These are phyloP conservation scores for Globisporangium acanthophoron DNA, from an alignment of 352 stramenopile species.

Conservation along the genomic window DNA sequence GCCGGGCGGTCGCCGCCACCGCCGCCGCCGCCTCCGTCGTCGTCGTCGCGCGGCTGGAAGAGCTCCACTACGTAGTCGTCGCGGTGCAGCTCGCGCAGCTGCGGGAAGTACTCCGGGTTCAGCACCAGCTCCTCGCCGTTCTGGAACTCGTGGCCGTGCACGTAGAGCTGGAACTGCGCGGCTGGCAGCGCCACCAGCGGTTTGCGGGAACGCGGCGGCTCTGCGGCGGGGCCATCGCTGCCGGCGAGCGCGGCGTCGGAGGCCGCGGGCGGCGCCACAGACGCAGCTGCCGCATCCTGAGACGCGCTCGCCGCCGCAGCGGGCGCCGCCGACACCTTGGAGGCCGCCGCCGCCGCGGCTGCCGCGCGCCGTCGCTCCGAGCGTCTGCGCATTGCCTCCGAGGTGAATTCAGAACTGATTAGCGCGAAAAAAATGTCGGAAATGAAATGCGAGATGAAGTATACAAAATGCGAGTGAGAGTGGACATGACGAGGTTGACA, in stretches of 20 bases:
- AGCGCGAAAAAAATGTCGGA: too few relatives aligned
- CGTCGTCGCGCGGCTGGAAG: constrained; percentile 40
- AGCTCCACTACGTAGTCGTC: constrained; percentile 82
- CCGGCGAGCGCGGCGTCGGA: not conserved
- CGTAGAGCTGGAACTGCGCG: constrained; percentile 72
- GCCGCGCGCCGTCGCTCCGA: constrained; percentile 45
- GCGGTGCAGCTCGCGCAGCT: constrained; percentile 55
- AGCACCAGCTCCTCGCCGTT: constrained; percentile 75
- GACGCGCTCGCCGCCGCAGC: not conserved
- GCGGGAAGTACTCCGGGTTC: constrained; percentile 77
- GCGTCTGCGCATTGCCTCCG: constrained; percentile 31
- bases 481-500: too few relatives aligned
- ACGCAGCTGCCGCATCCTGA: not conserved
- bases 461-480: not conserved
- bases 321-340: constrained; percentile 9
- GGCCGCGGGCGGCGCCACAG: constrained; percentile 3
- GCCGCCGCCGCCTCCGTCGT: constrained; percentile 1
- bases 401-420: not conserved
- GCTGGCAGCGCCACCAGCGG: constrained; percentile 40
- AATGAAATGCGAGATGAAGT: not conserved
- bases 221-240: not conserved
- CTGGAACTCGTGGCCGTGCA: constrained; percentile 81
- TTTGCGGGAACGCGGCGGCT: constrained; percentile 22
- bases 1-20: constrained; percentile 8
- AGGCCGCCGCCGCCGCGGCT: constrained; percentile 15